Percentiles rank a stretch among this genome's conserved stretches.
Conservation (phyloP, 768 basidiomycete species). For the Pleurotus platypus region DNA sequence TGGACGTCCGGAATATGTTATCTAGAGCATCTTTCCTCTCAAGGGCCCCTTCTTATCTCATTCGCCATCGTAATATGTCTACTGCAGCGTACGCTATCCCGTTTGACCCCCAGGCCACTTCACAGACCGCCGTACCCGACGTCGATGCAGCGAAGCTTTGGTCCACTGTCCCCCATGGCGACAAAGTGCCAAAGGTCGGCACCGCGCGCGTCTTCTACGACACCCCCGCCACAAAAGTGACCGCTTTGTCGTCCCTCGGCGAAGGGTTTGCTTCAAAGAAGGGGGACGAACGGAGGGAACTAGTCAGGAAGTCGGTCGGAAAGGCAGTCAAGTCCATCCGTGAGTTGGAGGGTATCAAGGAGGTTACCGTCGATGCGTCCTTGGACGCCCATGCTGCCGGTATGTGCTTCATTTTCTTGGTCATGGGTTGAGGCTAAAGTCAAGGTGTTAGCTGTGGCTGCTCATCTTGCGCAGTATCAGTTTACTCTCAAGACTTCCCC, state of each 20-base stretch:
- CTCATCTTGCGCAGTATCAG: slow-evolving; percentile 70
- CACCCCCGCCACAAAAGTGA: slow-evolving; percentile 41
- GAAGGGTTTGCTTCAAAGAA: slow-evolving; percentile 46
- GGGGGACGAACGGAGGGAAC: slow-evolving; percentile 51
- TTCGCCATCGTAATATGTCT: slow-evolving; percentile 47
- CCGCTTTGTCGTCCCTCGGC: slow-evolving; percentile 57
- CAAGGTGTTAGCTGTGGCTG: slow-evolving; percentile 59
- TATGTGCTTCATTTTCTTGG: slow-evolving; percentile 23
- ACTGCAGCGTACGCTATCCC: slow-evolving; percentile 56
- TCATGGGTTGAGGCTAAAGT: not conserved
- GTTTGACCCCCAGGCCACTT: slow-evolving; percentile 42
- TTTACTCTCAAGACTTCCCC: slow-evolving; percentile 78
- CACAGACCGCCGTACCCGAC: slow-evolving; percentile 25
- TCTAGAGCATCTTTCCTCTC: slow-evolving; percentile 7
- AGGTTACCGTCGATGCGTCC: slow-evolving; percentile 61
- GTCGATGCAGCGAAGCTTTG: slow-evolving; percentile 50
- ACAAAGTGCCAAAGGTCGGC: slow-evolving; percentile 56
- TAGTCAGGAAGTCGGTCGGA: slow-evolving; percentile 68
- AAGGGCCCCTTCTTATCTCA: not conserved
- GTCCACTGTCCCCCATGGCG: slow-evolving; percentile 42
- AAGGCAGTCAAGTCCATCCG: slow-evolving; percentile 69
- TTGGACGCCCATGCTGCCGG: slow-evolving; percentile 77
- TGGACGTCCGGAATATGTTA: slow-evolving; percentile 6
- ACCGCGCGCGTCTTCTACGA: slow-evolving; percentile 66
- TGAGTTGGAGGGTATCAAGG: slow-evolving; percentile 55